Evolutionary conservation across 2,329 filamentous ascomycete species (phyloP).

Genomic region (Claviceps cyperi): DNA sequence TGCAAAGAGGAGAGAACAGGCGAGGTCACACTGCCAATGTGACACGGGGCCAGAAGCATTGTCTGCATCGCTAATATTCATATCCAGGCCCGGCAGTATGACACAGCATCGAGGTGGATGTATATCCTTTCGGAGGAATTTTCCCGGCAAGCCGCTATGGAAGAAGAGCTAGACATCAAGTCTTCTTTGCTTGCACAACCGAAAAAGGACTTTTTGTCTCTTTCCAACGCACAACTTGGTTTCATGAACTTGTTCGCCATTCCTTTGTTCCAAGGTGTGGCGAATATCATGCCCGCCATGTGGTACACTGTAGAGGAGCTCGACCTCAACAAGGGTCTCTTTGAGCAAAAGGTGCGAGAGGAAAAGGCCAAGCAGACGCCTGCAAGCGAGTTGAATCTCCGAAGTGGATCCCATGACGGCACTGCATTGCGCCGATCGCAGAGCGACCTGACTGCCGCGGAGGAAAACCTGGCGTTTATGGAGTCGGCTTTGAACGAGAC

Average conservation of each 20-base stretch:
- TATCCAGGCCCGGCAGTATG: constrained; percentile 64
- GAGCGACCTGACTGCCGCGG: constrained; percentile 20
- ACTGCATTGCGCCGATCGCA: constrained; percentile 31
- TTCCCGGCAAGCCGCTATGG: constrained; percentile 82
- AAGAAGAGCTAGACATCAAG: constrained; percentile 71
- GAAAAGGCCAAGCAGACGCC: constrained; percentile 36
- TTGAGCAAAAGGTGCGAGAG: constrained; percentile 52
- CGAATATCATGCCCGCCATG: constrained; percentile 75
- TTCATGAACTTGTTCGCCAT: constrained; percentile 96
- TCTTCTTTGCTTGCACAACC: constrained; percentile 79
- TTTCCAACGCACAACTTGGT: constrained; percentile 77
- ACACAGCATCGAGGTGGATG: constrained; percentile 78
- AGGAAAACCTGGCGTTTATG: constrained; percentile 14
- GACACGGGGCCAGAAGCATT: too few species aligned
- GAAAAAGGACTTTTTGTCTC: constrained; percentile 66
- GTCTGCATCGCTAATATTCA: background rate
- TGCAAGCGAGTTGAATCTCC: constrained; percentile 23
- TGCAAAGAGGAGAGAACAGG: background rate
- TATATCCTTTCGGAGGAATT: constrained; percentile 92
- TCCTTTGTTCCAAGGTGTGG: constrained; percentile 77
- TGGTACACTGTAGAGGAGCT: constrained; percentile 74
- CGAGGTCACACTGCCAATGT: background rate
- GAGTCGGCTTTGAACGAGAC: constrained; percentile 4
- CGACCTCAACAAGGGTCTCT: constrained; percentile 58
- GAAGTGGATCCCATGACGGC: constrained; percentile 23